phyloP scores from a whole-genome alignment of 495 filamentous ascomycete genomes.

The Podospora appendiculata region DNA sequence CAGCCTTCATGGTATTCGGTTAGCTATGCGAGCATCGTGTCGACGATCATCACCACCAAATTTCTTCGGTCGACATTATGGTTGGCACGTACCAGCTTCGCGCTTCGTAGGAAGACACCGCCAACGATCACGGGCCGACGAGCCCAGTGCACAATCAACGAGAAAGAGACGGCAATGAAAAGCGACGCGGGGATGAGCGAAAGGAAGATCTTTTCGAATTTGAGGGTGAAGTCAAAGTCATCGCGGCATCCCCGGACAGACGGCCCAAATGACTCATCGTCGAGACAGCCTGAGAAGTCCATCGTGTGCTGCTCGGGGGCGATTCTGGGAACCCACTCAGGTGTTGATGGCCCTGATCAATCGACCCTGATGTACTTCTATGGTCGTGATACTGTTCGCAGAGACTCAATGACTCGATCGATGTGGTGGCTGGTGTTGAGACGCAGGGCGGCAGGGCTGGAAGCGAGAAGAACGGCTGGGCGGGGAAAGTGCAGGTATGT shows the following conservation, averaged over 20 bases:
- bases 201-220: constrained; percentile 33
- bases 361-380: no score
- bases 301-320: constrained; percentile 1
- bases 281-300: constrained; percentile 15
- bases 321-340: no score
- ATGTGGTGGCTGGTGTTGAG: no score
- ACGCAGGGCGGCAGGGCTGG: no score
- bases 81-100: constrained; percentile 20
- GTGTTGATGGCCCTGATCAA: no score
- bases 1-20: constrained; percentile 5
- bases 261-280: constrained; percentile 14
- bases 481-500: no score
- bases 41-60: neutral
- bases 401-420: no score
- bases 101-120: constrained; percentile 20
- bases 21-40: neutral
- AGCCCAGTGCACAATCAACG: constrained; percentile 17
- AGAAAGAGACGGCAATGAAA: constrained; percentile 27
- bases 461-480: no score
- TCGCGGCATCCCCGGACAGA: constrained; percentile 17
- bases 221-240: constrained; percentile 33
- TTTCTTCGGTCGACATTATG: no score
- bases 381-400: no score
- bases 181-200: constrained; percentile 28
- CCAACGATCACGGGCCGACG: constrained; percentile 25